These are phyloP conservation scores for Mycena galericulata DNA, from an alignment of 768 basidiomycete species.

Conservation along the genomic window DNA sequence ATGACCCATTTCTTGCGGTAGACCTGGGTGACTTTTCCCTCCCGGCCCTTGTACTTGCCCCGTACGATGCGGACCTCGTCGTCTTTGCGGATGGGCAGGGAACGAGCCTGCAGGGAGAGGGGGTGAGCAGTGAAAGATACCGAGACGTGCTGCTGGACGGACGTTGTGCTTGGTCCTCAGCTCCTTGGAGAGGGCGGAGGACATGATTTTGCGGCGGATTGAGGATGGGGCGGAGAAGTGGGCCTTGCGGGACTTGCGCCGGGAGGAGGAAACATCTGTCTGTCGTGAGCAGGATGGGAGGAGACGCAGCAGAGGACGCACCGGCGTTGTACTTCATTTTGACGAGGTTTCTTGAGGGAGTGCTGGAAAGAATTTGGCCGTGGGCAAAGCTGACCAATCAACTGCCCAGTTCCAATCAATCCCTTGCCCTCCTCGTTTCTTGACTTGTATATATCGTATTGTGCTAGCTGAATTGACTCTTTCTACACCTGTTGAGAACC, in stretches of 20 bases:
- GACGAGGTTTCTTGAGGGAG: slow-evolving; percentile 44
- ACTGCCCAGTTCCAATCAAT: neutral
- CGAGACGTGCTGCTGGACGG: slow-evolving; percentile 47
- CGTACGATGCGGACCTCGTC: slow-evolving; percentile 98
- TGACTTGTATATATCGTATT: too few relatives aligned
- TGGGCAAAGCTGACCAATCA: slow-evolving; percentile 11
- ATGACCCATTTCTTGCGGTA: slow-evolving; percentile 99
- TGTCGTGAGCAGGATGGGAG: slow-evolving; percentile 12
- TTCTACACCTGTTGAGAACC: too few relatives aligned
- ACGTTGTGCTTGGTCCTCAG: slow-evolving; percentile 93
- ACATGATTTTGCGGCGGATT: slow-evolving; percentile 97
- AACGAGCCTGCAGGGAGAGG: slow-evolving; percentile 71
- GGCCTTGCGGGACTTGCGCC: slow-evolving; percentile 98
- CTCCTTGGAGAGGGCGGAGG: slow-evolving; percentile 94
- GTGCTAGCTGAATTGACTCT: too few relatives aligned
- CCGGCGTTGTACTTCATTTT: slow-evolving; percentile 84
- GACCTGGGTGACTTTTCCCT: slow-evolving; percentile 98
- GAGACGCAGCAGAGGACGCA: slow-evolving; percentile 55
- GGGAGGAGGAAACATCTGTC: slow-evolving; percentile 88
- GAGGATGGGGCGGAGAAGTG: slow-evolving; percentile 98
- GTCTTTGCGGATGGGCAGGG: slow-evolving; percentile 96
- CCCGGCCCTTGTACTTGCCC: slow-evolving; percentile 98
- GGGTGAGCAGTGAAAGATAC: slow-evolving; percentile 10
- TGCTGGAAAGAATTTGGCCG: slow-evolving; percentile 10
- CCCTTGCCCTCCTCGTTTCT: too few relatives aligned